These are phyloP conservation scores for Excoecaria cochinchinensis DNA, from an alignment of 345 rosid species.

Conservation along the genomic window DNA sequence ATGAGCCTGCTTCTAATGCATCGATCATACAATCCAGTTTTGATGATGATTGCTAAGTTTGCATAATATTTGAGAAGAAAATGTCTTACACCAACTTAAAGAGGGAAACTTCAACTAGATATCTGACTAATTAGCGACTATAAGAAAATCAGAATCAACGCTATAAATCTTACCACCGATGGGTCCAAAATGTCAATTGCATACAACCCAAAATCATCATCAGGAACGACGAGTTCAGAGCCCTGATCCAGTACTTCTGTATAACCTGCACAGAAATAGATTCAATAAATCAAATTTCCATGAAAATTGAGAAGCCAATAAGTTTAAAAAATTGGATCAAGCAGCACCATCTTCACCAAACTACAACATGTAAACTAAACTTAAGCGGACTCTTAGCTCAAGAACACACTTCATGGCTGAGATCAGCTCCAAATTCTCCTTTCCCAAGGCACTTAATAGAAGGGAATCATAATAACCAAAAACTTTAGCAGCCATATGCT, in stretches of 20 bases:
- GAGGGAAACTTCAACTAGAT: not conserved
- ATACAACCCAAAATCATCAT: conserved; percentile 80
- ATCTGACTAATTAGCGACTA: not conserved
- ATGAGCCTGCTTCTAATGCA: not conserved
- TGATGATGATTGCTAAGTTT: not conserved
- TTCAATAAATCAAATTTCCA: not conserved
- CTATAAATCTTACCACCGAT: conserved; percentile 49
- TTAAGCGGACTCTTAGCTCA: not conserved
- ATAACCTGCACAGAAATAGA: conserved; percentile 48
- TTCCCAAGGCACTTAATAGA: not conserved
- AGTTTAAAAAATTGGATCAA: not conserved
- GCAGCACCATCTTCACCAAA: not conserved
- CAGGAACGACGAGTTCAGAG: conserved; percentile 71
- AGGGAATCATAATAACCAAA: not conserved
- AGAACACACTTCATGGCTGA: not conserved
- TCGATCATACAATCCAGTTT: not conserved
- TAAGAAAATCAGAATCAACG: conserved; percentile 3
- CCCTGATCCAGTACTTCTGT: conserved; percentile 63
- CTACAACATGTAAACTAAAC: not conserved
- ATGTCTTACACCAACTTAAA: not conserved
- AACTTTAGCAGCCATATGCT: not conserved
- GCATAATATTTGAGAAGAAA: not conserved
- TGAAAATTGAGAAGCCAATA: not conserved
- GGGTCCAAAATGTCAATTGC: conserved; percentile 87
- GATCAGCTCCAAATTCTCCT: not conserved